Base-by-base conservation (phyloP, 345 rosid species). In the Melastoma malabathricum region DNA sequence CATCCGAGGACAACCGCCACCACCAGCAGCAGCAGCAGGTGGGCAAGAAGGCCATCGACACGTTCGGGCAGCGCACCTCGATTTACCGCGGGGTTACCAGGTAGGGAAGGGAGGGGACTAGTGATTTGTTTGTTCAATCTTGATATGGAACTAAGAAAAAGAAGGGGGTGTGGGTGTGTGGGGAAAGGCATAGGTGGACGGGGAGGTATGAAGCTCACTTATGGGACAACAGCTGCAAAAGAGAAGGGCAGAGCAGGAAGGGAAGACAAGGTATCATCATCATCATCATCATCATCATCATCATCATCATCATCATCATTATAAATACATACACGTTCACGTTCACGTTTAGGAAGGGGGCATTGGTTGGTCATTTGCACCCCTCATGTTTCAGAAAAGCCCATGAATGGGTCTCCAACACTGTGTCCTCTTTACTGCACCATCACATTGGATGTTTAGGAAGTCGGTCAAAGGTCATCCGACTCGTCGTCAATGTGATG, bases 11-110 rank as follows among this genome's bases (percentile, higher is more conserved):
- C 38, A n/a, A n/a, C n/a, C n/a, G n/a, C n/a, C n/a, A n/a, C n/a
- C 38, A 29, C 51, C 59, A 23, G 56, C 73, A 8, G 49, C 74
- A 18, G 68, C 56, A 61, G n/a, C 25, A 15, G 17, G 15, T 39
- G 38, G 47, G 84, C 0, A 85, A 72, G 67, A 82, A 79, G 68
- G 53, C 72, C 51, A 68, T 50, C 1, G 95, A 89, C 19, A 80
- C 80, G 43, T 89, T 82, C 16, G 97, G 97, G 47, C 97, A 89
- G 54, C 86, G 97, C 39, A 89, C 97, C 31, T 85, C 97, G 14
- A 79, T 85, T 52, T 85, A 78, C 70, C 69, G 97, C 29, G 97
- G 97, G 3, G 97, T 89, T 46, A 89, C 97, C 20, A 71, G 95
- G 97, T 88, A 47, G 53, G n/a, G 4, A 16, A 29, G 12, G 4